Base-by-base conservation (phyloP, 805 yeast genomes). In the Schwanniomyces occidentalis region DNA sequence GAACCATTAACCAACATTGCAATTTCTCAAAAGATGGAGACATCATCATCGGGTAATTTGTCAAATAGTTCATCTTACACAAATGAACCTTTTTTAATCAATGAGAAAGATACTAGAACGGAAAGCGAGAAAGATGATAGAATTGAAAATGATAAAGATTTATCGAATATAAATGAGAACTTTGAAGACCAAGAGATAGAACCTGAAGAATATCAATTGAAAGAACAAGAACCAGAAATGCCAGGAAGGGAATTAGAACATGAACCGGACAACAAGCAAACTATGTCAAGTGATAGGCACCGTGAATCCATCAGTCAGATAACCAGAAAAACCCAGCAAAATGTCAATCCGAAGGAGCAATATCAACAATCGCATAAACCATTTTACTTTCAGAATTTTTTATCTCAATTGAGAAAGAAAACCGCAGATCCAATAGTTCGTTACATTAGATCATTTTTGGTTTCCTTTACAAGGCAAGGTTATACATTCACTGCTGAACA, bases 361-460 rank as follows among this genome's bases (percentile, higher is more conserved):
- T 55, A 64, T 30, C 69, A 64, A 34, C 67, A 56, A 33, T 65
- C 73, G 2, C 73, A 68, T 39, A 55, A 55, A 42, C 72, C 73
- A 3, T 90, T 91, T 60, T 95, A 93, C 56, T 93, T 91, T 56
- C 96, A 87, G 54, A 60, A 72, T 16, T 93, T 93, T 54, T 67
- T 89, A 24, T 69, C 71, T 8, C 85, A 83, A 45, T 71, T 93
- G 45, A 80, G 83, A 40, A 73, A 76, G 34, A 82, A 80, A 44
- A 71, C 73, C 35, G 96, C 98, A 4, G 95, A 87, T 38, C 97
- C 98, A 0, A 75, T 89, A 23, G 89, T 90, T 5, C 75, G 87
- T 38, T 93, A 91, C 52, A 76, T 90, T 25, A 80, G 83, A 48
- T 87, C 96, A 2, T 95, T 93, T 49, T 62, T 95, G 28, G 75